Base-by-base conservation (phyloP, 345 rosid genomes). In the Turritis glabra region DNA sequence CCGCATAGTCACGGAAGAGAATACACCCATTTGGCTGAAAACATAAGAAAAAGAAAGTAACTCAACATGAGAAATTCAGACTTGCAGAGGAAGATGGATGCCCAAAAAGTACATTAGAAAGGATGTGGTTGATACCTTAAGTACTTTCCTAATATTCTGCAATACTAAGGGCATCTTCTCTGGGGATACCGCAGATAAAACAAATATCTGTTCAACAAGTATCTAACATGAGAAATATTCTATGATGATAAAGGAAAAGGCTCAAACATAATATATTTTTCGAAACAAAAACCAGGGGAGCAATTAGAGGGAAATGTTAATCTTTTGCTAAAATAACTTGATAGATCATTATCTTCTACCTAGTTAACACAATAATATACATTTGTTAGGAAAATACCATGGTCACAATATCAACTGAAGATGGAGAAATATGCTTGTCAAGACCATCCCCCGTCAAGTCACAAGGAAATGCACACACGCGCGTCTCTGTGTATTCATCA, bases 101-200 rank as follows among this genome's bases (percentile, higher is more conserved):
- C 10, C n/a, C 19, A 47, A 22, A 37, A 46, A 18, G 26, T 48
- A 59, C 11, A 59, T 59, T 3, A 25, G 22, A 67, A 67, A 26
- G 13, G 43, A 58, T 51, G 33, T 48, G 33, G 9, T 48, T 14
- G 38, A 51, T 81, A 87, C 98, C 95, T 91, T 91, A 14, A 94
- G 88, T 72, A 91, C 85, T 71, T 82, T 90, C 64, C 53, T 83
- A 66, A 91, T 81, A 73, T 94, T 91, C 77, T 85, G 86, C 82
- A 94, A 73, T 33, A 88, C 89, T 32, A 82, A 67, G 66, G 90
- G 82, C 98, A 94, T 91, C 85, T 88, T 90, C 83, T 91, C 97
- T 32, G 97, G 97, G 15, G 96, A 90, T 68, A 91, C 91, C 79
- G 97, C 97, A 81, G 97, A 90, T 80, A 91, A 85, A 44, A 91